Conservation (phyloP, 495 filamentous ascomycete genomes). For the Oidiodendron maius region DNA sequence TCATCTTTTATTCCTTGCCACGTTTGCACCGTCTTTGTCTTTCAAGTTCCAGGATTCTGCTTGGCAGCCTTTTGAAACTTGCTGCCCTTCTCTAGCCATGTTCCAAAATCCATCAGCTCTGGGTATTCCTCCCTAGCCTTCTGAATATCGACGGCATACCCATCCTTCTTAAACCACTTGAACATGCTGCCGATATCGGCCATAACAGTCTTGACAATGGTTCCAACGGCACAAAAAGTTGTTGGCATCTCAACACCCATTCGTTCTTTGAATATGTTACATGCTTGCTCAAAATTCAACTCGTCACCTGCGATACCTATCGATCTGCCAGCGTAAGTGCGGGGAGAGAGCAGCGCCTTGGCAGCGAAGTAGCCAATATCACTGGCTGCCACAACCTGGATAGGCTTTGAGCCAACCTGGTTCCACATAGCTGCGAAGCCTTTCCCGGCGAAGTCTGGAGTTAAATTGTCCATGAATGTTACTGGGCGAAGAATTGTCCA, state of each 20-base stretch:
- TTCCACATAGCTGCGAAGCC: slow-evolving; percentile 51
- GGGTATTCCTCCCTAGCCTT: slow-evolving; percentile 35
- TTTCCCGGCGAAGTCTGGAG: slow-evolving; percentile 50
- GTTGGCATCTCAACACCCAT: slow-evolving; percentile 33
- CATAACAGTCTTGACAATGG: slow-evolving; percentile 27
- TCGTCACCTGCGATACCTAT: slow-evolving; percentile 42
- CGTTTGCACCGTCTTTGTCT: too few species aligned
- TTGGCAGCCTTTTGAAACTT: slow-evolving; percentile 25
- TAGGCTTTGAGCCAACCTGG: slow-evolving; percentile 29
- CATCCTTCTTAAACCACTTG: slow-evolving; percentile 36
- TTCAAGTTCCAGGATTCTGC: too few species aligned
- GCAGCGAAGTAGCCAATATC: slow-evolving; percentile 66
- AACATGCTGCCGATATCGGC: slow-evolving; percentile 38
- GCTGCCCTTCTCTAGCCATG: slow-evolving; percentile 35
- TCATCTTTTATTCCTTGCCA: too few species aligned
- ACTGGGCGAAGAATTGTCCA: slow-evolving; percentile 58
- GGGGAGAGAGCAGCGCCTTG: slow-evolving; percentile 44
- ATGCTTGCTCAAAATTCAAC: slow-evolving; percentile 31
- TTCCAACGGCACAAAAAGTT: slow-evolving; percentile 34
- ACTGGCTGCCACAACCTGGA: slow-evolving; percentile 51
- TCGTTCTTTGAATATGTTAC: slow-evolving; percentile 30
- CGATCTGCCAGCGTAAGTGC: slow-evolving; percentile 30
- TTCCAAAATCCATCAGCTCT: slow-evolving; percentile 34
- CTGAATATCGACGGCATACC: slow-evolving; percentile 36
- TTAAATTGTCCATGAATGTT: slow-evolving; percentile 64